These are phyloP conservation scores for Solanum chmielewskii DNA, from an alignment of 257 asterid genomes.

Conservation along the genomic window DNA sequence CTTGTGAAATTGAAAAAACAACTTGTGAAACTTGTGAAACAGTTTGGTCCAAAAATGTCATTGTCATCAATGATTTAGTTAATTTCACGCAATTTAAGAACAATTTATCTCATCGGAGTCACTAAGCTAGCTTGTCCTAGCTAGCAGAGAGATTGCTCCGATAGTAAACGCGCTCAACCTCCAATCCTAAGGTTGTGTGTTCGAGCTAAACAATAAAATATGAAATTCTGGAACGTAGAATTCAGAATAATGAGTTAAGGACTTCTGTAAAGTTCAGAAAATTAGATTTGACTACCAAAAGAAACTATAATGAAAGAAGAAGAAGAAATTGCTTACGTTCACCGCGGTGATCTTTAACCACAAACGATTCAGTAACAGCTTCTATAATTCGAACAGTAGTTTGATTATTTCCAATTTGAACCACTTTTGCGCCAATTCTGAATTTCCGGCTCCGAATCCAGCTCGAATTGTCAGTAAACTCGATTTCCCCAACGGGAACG, in stretches of 20 bases:
- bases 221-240: background rate
- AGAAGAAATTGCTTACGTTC: slow-evolving; percentile 37
- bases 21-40: too few species aligned
- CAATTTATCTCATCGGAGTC: background rate
- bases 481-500: slow-evolving; percentile 38
- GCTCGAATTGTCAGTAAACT: slow-evolving; percentile 66
- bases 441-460: slow-evolving; percentile 64
- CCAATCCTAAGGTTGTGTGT: too few species aligned
- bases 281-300: background rate
- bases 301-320: background rate
- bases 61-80: too few species aligned
- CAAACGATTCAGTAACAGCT: slow-evolving; percentile 53
- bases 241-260: background rate
- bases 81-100: too few species aligned
- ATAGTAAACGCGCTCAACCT: too few species aligned
- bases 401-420: background rate
- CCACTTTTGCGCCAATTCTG: slow-evolving; percentile 53
- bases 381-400: slow-evolving; percentile 14
- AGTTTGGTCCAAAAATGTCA: background rate
- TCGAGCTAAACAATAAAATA: background rate
- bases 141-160: background rate
- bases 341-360: slow-evolving; percentile 72
- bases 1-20: too few species aligned
- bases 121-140: background rate
- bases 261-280: background rate